Base-by-base conservation (phyloP, 2,329 filamentous ascomycete species). In the Pseudocercospora vitis region DNA sequence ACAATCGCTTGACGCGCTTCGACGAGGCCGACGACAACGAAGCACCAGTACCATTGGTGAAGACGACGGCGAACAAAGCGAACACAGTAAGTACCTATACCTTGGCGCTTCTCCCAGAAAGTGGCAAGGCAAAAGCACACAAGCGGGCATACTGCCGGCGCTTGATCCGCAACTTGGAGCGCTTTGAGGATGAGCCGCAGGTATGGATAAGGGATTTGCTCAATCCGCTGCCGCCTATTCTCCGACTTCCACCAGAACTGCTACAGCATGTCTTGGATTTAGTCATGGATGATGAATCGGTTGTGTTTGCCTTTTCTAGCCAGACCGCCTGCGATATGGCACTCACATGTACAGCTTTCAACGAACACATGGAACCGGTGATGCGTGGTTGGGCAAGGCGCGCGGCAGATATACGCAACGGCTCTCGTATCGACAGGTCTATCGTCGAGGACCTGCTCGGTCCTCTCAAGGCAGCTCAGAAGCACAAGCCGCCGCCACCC, bases 171-270 rank as follows among this genome's bases (percentile, higher is more conserved):
- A 44, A 44, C 9, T 29, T 59, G 31, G 48, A 52, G 19, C 51
- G 49, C 18, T 50, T 47, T 39, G 50, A 59, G 31, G 28, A 48
- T 19, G 48, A 40, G 9, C 53, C 53, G 11, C 32, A 35, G 9
- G 46, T 49, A 6, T 50, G 50, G 46, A 29, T 50, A 14, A n/a
- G 44, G 0, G 18, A 33, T 7, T 33, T 12, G 12, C n/a, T 21
- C 18, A 26, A 14, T 6, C 29, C 46, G 24, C 47, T 52, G n/a
- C 55, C 52, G 24, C 45, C 45, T 45, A 19, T 59, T 4, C 23
- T 56, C 7, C 14, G 14, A 5, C 56, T 61, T 16, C 58, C 56
- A 4, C 18, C 58, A 2, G 56, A 61, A 42, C 45, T 59, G 9
- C 40, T 53, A 7, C 56, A 61, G 16, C 40, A 45, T 6, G 53